These are phyloP conservation scores for Xylariomycetidae sp. DNA, from an alignment of 2,329 filamentous ascomycete species.

Conservation along the genomic window DNA sequence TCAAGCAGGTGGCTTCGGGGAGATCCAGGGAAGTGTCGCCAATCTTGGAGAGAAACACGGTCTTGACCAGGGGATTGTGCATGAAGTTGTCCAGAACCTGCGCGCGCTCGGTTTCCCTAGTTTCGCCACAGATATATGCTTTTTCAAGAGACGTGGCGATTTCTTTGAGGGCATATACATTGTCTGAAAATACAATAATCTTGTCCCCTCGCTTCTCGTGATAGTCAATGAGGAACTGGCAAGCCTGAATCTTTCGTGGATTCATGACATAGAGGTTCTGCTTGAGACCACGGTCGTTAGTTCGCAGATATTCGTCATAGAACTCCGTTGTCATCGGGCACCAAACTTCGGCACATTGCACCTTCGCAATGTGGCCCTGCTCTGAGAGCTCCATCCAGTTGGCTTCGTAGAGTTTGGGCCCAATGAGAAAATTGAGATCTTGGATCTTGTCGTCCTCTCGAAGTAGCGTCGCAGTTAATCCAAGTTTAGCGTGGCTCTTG, in stretches of 20 bases:
- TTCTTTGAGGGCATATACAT: conserved; percentile 83
- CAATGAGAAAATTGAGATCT: conserved; percentile 96
- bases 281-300: conserved; percentile 27
- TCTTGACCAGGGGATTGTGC: conserved; percentile 84
- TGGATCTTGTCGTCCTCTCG: conserved; percentile 72
- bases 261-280: conserved; percentile 87
- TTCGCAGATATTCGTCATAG: conserved; percentile 82
- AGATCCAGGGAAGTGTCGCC: conserved; percentile 97
- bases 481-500: conserved; percentile 92
- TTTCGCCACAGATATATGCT: conserved; percentile 87
- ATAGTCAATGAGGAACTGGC: conserved; percentile 97
- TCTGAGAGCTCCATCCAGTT: conserved; percentile 99
- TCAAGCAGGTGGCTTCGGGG: conserved; percentile 92
- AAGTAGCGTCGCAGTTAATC: conserved; percentile 86
- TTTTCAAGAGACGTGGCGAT: conserved; percentile 83
- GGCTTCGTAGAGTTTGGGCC: conserved; percentile 94
- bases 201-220: conserved; percentile 94
- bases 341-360: conserved; percentile 98
- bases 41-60: conserved; percentile 94
- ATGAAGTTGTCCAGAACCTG: conserved; percentile 91
- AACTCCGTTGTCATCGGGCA: conserved; percentile 99
- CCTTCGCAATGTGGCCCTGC: conserved; percentile 92
- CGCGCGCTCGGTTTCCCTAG: conserved; percentile 78
- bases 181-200: conserved; percentile 97
- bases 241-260: conserved; percentile 92